Conservation (phyloP, 148 eudicot genomes). For the Fagopyrum homotropicum region DNA sequence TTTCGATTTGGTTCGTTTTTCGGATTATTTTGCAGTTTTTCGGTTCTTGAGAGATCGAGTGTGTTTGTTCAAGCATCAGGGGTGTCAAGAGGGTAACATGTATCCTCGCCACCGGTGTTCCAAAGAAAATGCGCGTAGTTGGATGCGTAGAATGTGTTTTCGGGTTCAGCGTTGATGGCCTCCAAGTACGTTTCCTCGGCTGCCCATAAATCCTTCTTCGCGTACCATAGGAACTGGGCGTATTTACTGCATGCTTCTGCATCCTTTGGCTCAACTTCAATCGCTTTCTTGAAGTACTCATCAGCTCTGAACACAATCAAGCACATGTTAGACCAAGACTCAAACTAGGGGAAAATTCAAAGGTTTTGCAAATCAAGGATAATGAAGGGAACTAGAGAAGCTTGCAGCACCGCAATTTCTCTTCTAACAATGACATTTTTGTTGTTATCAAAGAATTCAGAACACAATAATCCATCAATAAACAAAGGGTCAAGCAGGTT, state of each 20-base stretch:
- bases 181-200: conserved; percentile 88
- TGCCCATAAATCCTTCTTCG: conserved; percentile 78
- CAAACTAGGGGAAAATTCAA: background rate
- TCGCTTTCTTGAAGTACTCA: conserved; percentile 77
- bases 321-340: background rate
- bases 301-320: conserved; percentile 58
- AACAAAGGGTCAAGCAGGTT: background rate
- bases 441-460: background rate
- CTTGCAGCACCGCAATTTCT: background rate
- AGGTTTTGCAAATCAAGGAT: background rate
- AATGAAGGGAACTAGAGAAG: background rate
- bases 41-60: background rate
- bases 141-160: conserved; percentile 60
- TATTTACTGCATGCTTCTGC: conserved; percentile 84
- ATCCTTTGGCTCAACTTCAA: conserved; percentile 66
- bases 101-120: conserved; percentile 90
- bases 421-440: background rate
- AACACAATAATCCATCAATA: background rate
- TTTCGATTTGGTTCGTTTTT: background rate
- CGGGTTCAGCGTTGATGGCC: conserved; percentile 80
- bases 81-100: conserved; percentile 59
- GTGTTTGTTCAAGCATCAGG: conserved; percentile 17
- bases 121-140: conserved; percentile 85
- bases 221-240: conserved; percentile 84
- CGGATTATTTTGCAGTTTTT: background rate